phyloP scores from a whole-genome alignment of 352 stramenopile genomes.

The Saprolegnia parasitica region DNA sequence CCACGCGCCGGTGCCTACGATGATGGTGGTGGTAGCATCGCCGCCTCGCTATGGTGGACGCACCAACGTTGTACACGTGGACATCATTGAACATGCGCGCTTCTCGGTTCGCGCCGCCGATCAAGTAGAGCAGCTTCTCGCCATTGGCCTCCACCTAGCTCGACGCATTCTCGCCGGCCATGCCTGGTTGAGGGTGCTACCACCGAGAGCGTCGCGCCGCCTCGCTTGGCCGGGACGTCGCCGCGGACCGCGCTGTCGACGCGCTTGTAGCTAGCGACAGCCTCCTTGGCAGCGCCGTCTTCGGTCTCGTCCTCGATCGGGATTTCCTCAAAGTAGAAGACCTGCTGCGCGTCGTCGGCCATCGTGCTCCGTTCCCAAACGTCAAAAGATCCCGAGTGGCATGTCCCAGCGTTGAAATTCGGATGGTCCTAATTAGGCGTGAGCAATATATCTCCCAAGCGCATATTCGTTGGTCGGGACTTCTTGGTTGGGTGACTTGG shows the following conservation, averaged over 20 bases:
- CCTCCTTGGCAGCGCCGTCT: neutral
- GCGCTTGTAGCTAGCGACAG: neutral
- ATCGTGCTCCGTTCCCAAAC: neutral
- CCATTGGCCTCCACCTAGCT: slow-evolving; percentile 5
- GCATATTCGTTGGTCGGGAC: slow-evolving; percentile 1
- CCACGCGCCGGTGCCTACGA: neutral
- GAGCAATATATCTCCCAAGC: neutral
- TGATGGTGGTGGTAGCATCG: neutral
- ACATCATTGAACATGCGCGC: slow-evolving; percentile 52
- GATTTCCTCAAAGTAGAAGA: slow-evolving; percentile 30
- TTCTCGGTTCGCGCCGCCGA: slow-evolving; percentile 55
- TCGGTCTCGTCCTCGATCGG: slow-evolving; percentile 11
- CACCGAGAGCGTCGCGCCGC: slow-evolving; percentile 14
- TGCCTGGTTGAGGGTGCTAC: neutral
- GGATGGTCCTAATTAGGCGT: slow-evolving; percentile 19
- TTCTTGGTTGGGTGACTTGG: slow-evolving; percentile 21
- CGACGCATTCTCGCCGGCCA: neutral
- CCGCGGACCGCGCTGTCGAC: neutral
- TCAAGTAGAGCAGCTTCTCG: slow-evolving; percentile 45
- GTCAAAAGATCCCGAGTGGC: slow-evolving; percentile 4
- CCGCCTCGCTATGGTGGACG: neutral
- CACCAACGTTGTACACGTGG: slow-evolving; percentile 50
- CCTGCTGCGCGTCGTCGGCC: neutral
- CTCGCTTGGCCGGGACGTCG: slow-evolving; percentile 20
- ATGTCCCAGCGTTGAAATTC: neutral